Evolutionary conservation across 176 grass and related monocot genomes (phyloP), one percentile per base, ranked within the genome.

Genomic region (Chrysopogon serrulatus): DNA sequence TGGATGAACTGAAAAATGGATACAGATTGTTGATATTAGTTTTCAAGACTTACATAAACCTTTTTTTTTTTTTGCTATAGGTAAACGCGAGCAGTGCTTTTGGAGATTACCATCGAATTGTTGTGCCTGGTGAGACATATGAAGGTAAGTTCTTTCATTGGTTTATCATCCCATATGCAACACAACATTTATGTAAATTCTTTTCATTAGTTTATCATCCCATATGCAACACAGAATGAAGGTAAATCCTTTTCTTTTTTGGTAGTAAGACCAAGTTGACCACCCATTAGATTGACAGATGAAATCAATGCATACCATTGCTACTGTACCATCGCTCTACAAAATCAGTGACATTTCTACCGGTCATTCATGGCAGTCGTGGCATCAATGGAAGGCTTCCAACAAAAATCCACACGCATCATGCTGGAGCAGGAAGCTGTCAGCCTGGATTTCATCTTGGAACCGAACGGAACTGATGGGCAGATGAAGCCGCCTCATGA

Each of bases 41-140:
- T 48, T 40, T 24, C 2, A 0, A 4, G 16, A 24, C 42, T 48
- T 70, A 14, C 7, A 30, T 43, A 30, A 11, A n/a, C n/a, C n/a
- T n/a, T 8, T 35, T 3, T 75, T 71, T 5, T 67, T 76, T 64
- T 3, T 78, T 79, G 15, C 28, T 91, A 15, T 67, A 98, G 96
- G 83, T 98, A 27, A 93, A 41, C 36, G 89, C 89, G 65, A 85
- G 89, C 72, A 82, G 63, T 30, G 80, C 69, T 61, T 90, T 84
- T 40, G 96, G 96, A 28, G 91, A 98, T 90, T 98, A 95, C 76
- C 96, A 98, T 85, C 89, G 96, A 30, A 88, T 98, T 21, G 47
- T 98, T 83, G 75, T 47, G 23, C 93, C 96, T 64, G 84, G 88
- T 76, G 91, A 79, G 70, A 95, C 41, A 47, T 92, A 98, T 37